phyloP scores from a whole-genome alignment of 192 early-diverging fungal species.

The Entomortierella lignicola region DNA sequence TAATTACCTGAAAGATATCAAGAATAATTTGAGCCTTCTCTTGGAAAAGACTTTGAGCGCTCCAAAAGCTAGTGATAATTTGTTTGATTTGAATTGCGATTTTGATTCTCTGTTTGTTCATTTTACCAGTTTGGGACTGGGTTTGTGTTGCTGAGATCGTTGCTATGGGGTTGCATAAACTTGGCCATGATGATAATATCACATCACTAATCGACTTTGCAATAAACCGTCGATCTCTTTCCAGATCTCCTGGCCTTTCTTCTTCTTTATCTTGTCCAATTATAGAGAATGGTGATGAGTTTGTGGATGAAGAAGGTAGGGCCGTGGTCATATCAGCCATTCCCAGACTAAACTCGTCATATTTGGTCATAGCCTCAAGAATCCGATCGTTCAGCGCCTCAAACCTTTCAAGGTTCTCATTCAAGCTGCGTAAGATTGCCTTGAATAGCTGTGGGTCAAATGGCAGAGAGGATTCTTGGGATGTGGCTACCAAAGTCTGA shows the following conservation, averaged over 20 bases:
- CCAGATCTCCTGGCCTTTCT: conserved; percentile 11
- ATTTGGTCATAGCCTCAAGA: conserved; percentile 23
- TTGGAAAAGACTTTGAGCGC: conserved; percentile 29
- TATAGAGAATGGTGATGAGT: background rate
- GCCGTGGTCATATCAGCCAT: background rate
- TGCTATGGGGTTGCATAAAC: background rate
- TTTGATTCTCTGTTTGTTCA: conserved; percentile 20
- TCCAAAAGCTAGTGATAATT: conserved; percentile 21
- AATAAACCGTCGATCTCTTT: conserved; percentile 9
- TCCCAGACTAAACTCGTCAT: background rate
- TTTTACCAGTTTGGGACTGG: background rate
- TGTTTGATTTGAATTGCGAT: conserved; percentile 18
- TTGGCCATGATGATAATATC: conserved; percentile 16
- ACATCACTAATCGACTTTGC: conserved; percentile 22
- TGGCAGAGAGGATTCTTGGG: background rate
- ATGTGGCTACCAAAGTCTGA: background rate
- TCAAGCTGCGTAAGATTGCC: conserved; percentile 15
- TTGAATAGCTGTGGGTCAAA: conserved; percentile 24
- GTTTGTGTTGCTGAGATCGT: background rate
- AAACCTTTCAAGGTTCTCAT: conserved; percentile 13
- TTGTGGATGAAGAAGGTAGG: background rate
- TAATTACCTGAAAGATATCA: conserved; percentile 30
- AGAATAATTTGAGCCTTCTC: conserved; percentile 30
- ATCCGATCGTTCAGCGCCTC: conserved; percentile 37
- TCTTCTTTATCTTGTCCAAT: background rate